Evolutionary conservation across 1,139 yeast species (phyloP).

Genomic region (Blastobotrys buckinghamii): DNA sequence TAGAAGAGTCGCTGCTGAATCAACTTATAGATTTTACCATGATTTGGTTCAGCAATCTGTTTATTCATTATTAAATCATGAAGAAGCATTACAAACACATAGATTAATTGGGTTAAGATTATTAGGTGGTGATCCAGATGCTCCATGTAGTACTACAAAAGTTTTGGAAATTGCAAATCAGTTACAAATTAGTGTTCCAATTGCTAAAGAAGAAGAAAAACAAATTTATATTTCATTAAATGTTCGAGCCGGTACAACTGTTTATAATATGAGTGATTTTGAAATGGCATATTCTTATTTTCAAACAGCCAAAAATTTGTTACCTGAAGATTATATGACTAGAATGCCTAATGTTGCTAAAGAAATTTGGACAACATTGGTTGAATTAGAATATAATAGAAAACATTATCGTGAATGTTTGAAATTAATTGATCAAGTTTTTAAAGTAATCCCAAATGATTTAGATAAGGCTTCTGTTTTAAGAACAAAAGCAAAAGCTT

Average conservation of each 20-base stretch:
- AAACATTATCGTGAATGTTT: slow-evolving; percentile 25
- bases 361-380: slow-evolving; percentile 24
- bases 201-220: slow-evolving; percentile 25
- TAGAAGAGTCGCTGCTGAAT: slow-evolving; percentile 38
- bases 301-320: slow-evolving; percentile 23
- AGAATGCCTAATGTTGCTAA: slow-evolving; percentile 18
- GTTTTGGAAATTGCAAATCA: slow-evolving; percentile 29
- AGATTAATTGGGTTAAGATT: slow-evolving; percentile 42
- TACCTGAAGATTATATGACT: slow-evolving; percentile 19
- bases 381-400: slow-evolving; percentile 26
- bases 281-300: slow-evolving; percentile 28
- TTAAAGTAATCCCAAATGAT: slow-evolving; percentile 18
- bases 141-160: slow-evolving; percentile 21
- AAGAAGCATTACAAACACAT: slow-evolving; percentile 36
- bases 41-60: slow-evolving; percentile 36
- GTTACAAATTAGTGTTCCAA: slow-evolving; percentile 26
- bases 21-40: slow-evolving; percentile 35
- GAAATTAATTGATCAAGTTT: slow-evolving; percentile 19
- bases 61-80: slow-evolving; percentile 28
- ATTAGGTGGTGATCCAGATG: slow-evolving; percentile 27
- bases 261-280: slow-evolving; percentile 28
- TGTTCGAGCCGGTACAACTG: slow-evolving; percentile 27
- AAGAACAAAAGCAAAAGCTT: slow-evolving; percentile 39
- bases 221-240: slow-evolving; percentile 23
- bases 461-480: slow-evolving; percentile 25